Evolutionary conservation across 2,329 filamentous ascomycete species (phyloP).

Genomic region (Sporothrix dimorphospora): DNA sequence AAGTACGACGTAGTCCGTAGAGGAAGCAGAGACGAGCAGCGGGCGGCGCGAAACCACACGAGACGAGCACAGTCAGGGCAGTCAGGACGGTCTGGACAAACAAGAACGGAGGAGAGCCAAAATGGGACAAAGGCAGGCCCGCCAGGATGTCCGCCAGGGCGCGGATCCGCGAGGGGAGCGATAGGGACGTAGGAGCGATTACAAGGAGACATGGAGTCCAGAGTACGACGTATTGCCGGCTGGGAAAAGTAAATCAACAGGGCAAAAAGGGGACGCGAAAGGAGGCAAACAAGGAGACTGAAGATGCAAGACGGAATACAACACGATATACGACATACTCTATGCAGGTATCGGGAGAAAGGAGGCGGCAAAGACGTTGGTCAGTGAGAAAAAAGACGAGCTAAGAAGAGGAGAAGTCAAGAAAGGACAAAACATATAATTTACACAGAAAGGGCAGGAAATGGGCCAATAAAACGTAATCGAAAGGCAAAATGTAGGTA

Average conservation of each 20-base stretch:
- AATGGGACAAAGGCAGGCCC: slow-evolving; percentile 17
- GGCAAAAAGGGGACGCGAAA: neutral
- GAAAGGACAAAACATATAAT: neutral
- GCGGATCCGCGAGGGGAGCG: neutral
- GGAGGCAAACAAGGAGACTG: neutral
- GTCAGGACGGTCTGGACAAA: neutral
- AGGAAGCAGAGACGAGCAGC: too few relatives aligned
- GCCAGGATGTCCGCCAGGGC: neutral
- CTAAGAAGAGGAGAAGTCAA: neutral
- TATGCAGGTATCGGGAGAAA: slow-evolving; percentile 2
- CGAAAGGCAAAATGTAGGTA: neutral
- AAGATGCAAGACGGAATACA: neutral
- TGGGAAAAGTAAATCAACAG: neutral
- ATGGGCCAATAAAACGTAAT: neutral
- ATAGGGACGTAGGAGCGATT: neutral
- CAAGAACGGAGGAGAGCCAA: neutral
- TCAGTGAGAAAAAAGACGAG: neutral
- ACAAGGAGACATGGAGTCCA: neutral
- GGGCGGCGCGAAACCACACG: neutral
- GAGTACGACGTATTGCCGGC: neutral
- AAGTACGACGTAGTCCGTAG: too few relatives aligned
- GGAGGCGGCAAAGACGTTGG: neutral
- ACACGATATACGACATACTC: neutral
- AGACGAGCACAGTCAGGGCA: neutral
- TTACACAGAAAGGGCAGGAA: neutral